Conservation (phyloP, 345 rosid genomes). For the Garcia nutans region DNA sequence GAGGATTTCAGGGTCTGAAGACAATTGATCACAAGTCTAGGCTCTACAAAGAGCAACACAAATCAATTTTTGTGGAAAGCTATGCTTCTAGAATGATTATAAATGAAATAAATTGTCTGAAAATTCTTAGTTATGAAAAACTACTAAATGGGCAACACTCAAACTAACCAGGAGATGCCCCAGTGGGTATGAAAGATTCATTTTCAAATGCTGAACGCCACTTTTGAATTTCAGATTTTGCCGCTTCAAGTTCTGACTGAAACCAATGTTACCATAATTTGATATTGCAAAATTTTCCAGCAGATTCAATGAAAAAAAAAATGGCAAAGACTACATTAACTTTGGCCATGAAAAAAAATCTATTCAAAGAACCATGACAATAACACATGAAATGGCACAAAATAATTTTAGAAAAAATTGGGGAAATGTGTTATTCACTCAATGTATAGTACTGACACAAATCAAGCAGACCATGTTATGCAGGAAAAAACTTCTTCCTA, state of each 20-base stretch:
- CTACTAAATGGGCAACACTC: neutral
- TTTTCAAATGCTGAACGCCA: conserved; percentile 87
- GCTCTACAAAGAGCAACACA: conserved; percentile 52
- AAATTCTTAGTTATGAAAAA: conserved; percentile 1
- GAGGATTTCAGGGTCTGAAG: conserved; percentile 81
- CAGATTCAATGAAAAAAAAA: neutral
- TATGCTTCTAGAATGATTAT: conserved; percentile 11
- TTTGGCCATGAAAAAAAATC: no score
- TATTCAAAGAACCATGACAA: no score
- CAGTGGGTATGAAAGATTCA: conserved; percentile 62
- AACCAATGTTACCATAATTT: neutral
- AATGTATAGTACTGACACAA: neutral
- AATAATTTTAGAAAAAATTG: no score
- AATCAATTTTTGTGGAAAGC: conserved; percentile 11
- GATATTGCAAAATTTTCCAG: no score
- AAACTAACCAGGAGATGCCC: conserved; percentile 75
- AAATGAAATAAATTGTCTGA: conserved; percentile 1
- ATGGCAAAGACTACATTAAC: no score
- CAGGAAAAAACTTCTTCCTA: neutral
- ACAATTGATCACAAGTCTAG: conserved; percentile 61
- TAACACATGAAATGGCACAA: no score
- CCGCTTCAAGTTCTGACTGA: conserved; percentile 74
- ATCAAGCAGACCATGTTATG: neutral
- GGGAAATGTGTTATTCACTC: no score
- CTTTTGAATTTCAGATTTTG: conserved; percentile 70